A percentile compares a stretch with the other conserved stretches of the same genome.
Conservation (phyloP, 441 rosid genomes). For the Jatropha podagrica region DNA sequence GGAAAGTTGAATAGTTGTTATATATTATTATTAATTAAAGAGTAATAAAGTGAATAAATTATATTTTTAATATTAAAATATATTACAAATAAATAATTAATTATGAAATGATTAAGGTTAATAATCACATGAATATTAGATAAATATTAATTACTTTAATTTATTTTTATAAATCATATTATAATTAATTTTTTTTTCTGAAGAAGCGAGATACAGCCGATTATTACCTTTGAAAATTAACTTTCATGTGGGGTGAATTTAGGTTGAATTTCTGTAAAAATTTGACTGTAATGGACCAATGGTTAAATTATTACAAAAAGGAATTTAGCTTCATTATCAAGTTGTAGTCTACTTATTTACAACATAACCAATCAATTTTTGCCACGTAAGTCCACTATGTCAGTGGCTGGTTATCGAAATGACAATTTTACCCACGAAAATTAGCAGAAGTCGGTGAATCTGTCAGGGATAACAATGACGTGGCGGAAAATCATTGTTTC, state of each 20-base stretch:
- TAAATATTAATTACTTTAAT: too few relatives aligned
- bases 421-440: neutral
- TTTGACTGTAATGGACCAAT: conserved; percentile 36
- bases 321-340: conserved; percentile 26
- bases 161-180: too few relatives aligned
- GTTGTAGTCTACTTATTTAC: neutral
- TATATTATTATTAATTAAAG: too few relatives aligned
- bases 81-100: too few relatives aligned
- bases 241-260: conserved; percentile 9
- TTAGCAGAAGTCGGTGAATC: neutral
- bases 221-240: neutral
- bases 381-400: conserved; percentile 28
- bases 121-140: too few relatives aligned
- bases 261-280: conserved; percentile 25
- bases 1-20: too few relatives aligned
- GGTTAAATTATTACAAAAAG: conserved; percentile 36
- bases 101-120: too few relatives aligned
- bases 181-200: neutral
- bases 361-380: conserved; percentile 2
- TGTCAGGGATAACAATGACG: neutral
- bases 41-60: too few relatives aligned
- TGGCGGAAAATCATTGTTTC: neutral
- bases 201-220: neutral
- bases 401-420: neutral
- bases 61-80: too few relatives aligned